Conservation (phyloP, 805 yeast genomes). For the Brettanomyces sp. region DNA sequence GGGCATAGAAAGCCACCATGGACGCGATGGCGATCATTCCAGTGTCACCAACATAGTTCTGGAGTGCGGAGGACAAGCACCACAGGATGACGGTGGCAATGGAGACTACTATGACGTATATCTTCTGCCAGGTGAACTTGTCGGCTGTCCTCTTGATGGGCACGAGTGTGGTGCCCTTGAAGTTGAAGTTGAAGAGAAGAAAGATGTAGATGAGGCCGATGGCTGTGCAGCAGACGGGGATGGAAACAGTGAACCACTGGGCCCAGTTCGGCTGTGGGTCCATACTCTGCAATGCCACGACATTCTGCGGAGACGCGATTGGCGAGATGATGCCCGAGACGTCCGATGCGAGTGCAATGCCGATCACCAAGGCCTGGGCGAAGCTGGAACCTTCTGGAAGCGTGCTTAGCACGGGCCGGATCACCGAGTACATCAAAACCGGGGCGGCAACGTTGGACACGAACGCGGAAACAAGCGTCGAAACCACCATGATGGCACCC, state of each 20-base stretch:
- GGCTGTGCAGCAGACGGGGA: constrained; percentile 67
- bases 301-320: constrained; percentile 93
- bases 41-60: constrained; percentile 81
- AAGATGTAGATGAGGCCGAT: constrained; percentile 66
- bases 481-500: constrained; percentile 75
- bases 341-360: constrained; percentile 88
- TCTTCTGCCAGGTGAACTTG: constrained; percentile 61
- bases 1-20: constrained; percentile 82
- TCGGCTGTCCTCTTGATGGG: constrained; percentile 59
- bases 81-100: constrained; percentile 69
- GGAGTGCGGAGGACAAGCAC: constrained; percentile 78
- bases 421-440: constrained; percentile 80
- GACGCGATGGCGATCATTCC: constrained; percentile 93
- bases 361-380: constrained; percentile 76
- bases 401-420: constrained; percentile 82
- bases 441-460: constrained; percentile 97
- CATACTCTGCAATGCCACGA: constrained; percentile 85
- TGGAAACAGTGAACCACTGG: constrained; percentile 82
- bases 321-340: constrained; percentile 98
- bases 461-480: constrained; percentile 87
- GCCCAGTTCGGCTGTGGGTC: constrained; percentile 78
- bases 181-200: constrained; percentile 53
- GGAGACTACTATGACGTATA: constrained; percentile 64
- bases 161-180: constrained; percentile 35
- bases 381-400: constrained; percentile 71